Conservation (phyloP, 2,329 filamentous ascomycete genomes). For the Mollisia scopiformis region DNA sequence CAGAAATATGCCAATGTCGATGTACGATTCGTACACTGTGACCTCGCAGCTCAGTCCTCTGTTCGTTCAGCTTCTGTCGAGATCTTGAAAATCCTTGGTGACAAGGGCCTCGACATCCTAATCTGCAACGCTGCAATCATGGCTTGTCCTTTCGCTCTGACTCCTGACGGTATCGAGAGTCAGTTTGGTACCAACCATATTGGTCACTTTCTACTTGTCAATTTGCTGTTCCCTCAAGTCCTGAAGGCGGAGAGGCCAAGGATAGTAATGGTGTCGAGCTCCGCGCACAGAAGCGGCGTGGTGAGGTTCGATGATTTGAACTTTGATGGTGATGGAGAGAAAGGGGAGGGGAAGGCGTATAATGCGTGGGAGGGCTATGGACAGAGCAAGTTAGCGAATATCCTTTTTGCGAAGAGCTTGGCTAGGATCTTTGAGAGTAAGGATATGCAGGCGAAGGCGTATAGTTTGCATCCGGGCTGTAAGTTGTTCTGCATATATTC, state of each 20-base stretch:
- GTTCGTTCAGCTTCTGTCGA: slow-evolving; percentile 43
- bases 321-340: slow-evolving; percentile 34
- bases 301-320: slow-evolving; percentile 41
- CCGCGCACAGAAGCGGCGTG: slow-evolving; percentile 39
- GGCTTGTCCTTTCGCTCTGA: slow-evolving; percentile 24
- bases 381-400: slow-evolving; percentile 41
- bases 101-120: slow-evolving; percentile 42
- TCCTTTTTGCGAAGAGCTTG: slow-evolving; percentile 37
- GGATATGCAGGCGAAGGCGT: slow-evolving; percentile 32
- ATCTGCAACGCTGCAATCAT: slow-evolving; percentile 43
- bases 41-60: slow-evolving; percentile 43
- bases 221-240: slow-evolving; percentile 42
- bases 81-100: slow-evolving; percentile 32
- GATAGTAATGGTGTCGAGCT: slow-evolving; percentile 43
- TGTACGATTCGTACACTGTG: slow-evolving; percentile 23
- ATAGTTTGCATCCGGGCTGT: slow-evolving; percentile 38
- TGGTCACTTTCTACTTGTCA: slow-evolving; percentile 55
- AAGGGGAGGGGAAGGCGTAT: slow-evolving; percentile 34
- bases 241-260: slow-evolving; percentile 18
- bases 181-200: slow-evolving; percentile 59
- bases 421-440: slow-evolving; percentile 29
- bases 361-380: slow-evolving; percentile 40
- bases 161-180: slow-evolving; percentile 50
- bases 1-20: slow-evolving; percentile 1
- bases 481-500: background rate